phyloP scores from a whole-genome alignment of 2,329 filamentous ascomycete species.

The Exophiala lecanii-corni region DNA sequence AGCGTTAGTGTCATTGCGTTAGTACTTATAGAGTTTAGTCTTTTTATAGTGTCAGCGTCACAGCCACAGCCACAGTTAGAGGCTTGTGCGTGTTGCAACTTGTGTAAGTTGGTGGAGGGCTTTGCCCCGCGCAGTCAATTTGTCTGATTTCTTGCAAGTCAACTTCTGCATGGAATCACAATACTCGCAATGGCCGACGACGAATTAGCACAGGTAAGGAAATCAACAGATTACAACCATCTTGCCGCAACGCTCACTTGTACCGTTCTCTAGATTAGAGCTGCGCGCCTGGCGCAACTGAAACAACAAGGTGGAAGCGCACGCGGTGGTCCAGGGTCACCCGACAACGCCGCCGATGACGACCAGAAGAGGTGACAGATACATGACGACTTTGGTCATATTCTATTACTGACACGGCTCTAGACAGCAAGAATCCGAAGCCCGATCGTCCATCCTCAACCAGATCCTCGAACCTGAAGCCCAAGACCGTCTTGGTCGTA shows the following conservation, averaged over 20 bases:
- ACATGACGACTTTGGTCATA: too few relatives aligned
- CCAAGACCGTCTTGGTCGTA: constrained; percentile 85
- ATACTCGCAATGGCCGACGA: constrained; percentile 65
- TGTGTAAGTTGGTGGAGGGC: too few relatives aligned
- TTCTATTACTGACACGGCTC: constrained; percentile 23
- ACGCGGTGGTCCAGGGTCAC: constrained; percentile 31
- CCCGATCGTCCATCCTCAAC: constrained; percentile 69
- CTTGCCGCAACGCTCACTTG: too few relatives aligned
- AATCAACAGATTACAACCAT: too few relatives aligned
- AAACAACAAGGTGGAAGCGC: constrained; percentile 59
- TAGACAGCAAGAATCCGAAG: constrained; percentile 55
- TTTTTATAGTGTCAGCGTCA: too few relatives aligned
- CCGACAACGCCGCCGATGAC: constrained; percentile 52
- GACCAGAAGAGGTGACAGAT: constrained; percentile 59
- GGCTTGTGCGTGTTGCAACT: too few relatives aligned
- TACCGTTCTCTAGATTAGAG: constrained; percentile 70
- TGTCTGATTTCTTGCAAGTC: too few relatives aligned
- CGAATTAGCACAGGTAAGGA: constrained; percentile 60
- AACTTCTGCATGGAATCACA: too few relatives aligned
- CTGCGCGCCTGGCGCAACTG: constrained; percentile 88
- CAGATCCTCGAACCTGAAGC: constrained; percentile 96
- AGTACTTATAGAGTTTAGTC: too few relatives aligned
- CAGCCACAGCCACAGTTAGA: too few relatives aligned
- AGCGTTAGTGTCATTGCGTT: too few relatives aligned
- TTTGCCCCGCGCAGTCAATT: too few relatives aligned